Conservation (phyloP, 2,329 filamentous ascomycete species). For the Cladosporium sp. region DNA sequence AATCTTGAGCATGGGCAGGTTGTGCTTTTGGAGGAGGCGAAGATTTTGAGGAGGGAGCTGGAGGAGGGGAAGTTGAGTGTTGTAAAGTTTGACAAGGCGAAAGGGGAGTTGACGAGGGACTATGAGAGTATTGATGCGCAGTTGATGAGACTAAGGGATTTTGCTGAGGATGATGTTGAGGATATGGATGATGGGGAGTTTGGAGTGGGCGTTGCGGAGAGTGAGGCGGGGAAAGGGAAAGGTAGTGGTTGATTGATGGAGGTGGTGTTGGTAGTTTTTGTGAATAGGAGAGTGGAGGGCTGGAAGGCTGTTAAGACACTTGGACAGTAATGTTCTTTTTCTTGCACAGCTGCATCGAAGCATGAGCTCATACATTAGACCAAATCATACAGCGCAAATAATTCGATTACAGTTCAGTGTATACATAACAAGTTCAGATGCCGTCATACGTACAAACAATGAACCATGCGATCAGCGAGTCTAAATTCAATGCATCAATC, state of each 20-base stretch:
- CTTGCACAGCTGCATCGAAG: background rate
- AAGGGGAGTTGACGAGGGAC: constrained; percentile 22
- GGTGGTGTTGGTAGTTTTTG: background rate
- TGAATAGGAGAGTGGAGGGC: background rate
- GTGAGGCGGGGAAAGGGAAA: background rate
- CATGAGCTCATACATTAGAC: background rate
- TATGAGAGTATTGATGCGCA: constrained; percentile 27
- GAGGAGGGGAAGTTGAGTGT: constrained; percentile 17
- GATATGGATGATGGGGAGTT: background rate
- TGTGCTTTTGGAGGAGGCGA: constrained; percentile 27
- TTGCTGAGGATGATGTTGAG: constrained; percentile 29
- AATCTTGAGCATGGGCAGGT: constrained; percentile 31
- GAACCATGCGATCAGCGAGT: background rate
- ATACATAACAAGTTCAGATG: background rate
- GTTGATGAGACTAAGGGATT: constrained; percentile 28
- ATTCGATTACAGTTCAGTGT: background rate
- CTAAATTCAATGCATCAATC: background rate
- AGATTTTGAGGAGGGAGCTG: constrained; percentile 17
- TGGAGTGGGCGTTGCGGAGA: background rate
- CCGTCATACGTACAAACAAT: background rate
- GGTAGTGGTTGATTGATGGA: background rate
- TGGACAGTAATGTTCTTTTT: background rate
- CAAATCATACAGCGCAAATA: background rate
- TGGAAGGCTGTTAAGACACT: background rate
- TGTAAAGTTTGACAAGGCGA: constrained; percentile 23